phyloP scores from a whole-genome alignment of 2,329 filamentous ascomycete genomes.

The Fusarium gaditjirri region DNA sequence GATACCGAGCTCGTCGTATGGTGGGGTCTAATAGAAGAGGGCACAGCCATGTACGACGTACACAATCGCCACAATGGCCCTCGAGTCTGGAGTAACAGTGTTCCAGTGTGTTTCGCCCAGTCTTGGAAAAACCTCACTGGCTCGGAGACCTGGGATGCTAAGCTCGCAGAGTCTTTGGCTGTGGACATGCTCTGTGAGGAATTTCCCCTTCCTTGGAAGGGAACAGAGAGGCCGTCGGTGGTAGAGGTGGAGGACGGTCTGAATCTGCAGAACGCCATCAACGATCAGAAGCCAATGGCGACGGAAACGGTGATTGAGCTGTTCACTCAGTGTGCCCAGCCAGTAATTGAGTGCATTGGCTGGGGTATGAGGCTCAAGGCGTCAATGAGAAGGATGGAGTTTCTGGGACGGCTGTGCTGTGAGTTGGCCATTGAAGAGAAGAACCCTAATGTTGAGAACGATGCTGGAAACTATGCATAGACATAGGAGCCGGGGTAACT shows the following conservation, averaged over 20 bases:
- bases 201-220: slow-evolving; percentile 39
- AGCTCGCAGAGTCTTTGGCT: slow-evolving; percentile 37
- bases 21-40: slow-evolving; percentile 44
- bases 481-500: slow-evolving; percentile 6
- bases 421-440: slow-evolving; percentile 43
- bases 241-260: slow-evolving; percentile 41
- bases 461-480: slow-evolving; percentile 33
- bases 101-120: slow-evolving; percentile 44
- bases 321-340: slow-evolving; percentile 40
- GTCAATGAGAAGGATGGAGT: slow-evolving; percentile 39
- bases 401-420: slow-evolving; percentile 40
- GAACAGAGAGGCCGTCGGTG: slow-evolving; percentile 35
- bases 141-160: slow-evolving; percentile 28
- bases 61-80: slow-evolving; percentile 36
- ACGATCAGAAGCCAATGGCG: slow-evolving; percentile 36
- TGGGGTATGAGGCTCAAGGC: slow-evolving; percentile 40
- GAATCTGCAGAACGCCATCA: slow-evolving; percentile 35
- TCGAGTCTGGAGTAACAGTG: slow-evolving; percentile 43
- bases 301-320: slow-evolving; percentile 40
- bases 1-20: slow-evolving; percentile 43
- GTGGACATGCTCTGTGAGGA: slow-evolving; percentile 44
- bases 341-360: slow-evolving; percentile 36
- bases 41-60: slow-evolving; percentile 43
- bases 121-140: slow-evolving; percentile 43
- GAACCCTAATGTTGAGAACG: slow-evolving; percentile 26